These are phyloP conservation scores for Keqinozyma sinolaborantium DNA, from an alignment of 1,139 yeast species.

Conservation along the genomic window DNA sequence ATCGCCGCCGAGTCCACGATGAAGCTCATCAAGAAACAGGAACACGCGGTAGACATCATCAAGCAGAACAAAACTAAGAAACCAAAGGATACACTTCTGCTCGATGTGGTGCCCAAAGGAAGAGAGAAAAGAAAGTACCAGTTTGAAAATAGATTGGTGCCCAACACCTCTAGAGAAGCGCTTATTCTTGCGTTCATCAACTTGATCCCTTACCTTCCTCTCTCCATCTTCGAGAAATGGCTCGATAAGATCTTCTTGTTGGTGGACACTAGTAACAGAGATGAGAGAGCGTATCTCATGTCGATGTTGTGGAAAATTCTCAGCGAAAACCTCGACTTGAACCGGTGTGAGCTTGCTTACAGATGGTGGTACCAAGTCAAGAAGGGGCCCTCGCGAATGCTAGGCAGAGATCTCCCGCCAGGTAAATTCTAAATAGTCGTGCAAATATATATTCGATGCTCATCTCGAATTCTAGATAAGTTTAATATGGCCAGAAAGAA, in stretches of 20 bases:
- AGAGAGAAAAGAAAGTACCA: conserved; percentile 14
- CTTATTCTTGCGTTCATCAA: conserved; percentile 45
- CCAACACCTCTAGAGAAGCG: conserved; percentile 52
- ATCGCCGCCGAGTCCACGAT: conserved; percentile 36
- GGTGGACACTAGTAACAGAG: conserved; percentile 35
- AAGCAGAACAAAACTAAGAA: conserved; percentile 29
- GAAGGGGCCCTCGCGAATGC: conserved; percentile 12
- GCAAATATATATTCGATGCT: neutral
- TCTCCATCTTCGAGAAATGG: conserved; percentile 44
- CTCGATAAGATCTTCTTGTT: conserved; percentile 42
- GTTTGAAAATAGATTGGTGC: conserved; percentile 22
- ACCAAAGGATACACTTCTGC: conserved; percentile 25
- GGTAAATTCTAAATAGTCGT: neutral
- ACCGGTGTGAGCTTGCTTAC: conserved; percentile 59
- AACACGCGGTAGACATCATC: conserved; percentile 20
- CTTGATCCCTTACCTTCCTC: conserved; percentile 53
- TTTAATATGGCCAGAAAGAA: conserved; percentile 75
- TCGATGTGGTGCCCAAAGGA: conserved; percentile 18
- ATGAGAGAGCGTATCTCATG: conserved; percentile 25
- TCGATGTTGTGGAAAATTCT: conserved; percentile 36
- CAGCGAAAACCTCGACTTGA: conserved; percentile 52
- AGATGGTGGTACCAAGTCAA: conserved; percentile 57
- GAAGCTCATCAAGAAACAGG: conserved; percentile 20
- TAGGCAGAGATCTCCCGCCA: neutral
- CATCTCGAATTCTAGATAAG: too few species aligned